These are phyloP conservation scores for Davidsoniella australis DNA, from an alignment of 2,329 filamentous ascomycete genomes.

Conservation along the genomic window DNA sequence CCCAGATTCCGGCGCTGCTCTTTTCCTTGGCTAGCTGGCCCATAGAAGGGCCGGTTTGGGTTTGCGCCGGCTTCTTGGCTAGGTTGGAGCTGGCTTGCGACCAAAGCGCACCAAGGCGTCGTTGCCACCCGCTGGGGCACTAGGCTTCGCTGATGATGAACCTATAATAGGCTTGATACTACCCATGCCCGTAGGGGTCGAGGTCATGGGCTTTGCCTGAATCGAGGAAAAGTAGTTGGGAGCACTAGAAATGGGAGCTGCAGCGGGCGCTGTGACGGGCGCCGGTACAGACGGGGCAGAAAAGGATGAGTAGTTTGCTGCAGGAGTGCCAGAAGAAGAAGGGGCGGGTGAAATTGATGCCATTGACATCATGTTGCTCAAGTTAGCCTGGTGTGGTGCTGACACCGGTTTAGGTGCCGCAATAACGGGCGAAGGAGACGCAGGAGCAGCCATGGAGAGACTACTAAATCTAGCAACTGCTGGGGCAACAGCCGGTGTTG, in stretches of 20 bases:
- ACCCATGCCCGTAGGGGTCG: constrained; percentile 13
- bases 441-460: constrained; percentile 30
- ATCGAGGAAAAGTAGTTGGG: constrained; percentile 96
- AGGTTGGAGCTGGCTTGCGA: constrained; percentile 55
- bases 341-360: constrained; percentile 63
- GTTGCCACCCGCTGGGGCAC: constrained; percentile 41
- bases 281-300: constrained; percentile 25
- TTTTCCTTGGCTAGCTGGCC: constrained; percentile 97
- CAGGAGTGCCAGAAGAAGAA: constrained; percentile 36
- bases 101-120: constrained; percentile 82
- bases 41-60: constrained; percentile 58
- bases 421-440: constrained; percentile 35
- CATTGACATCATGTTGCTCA: constrained; percentile 65
- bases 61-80: constrained; percentile 51
- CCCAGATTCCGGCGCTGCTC: constrained; percentile 88
- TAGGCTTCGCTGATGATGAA: constrained; percentile 26
- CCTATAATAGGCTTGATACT: constrained; percentile 19
- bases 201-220: constrained; percentile 15
- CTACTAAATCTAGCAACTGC: constrained; percentile 20
- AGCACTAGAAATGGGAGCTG: constrained; percentile 50
- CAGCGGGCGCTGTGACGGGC: constrained; percentile 14
- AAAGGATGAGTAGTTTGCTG: constrained; percentile 48
- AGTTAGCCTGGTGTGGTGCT: constrained; percentile 61
- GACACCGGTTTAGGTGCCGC: constrained; percentile 65
- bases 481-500: constrained; percentile 37